Base-by-base conservation (phyloP, 306 rosid species). In the Ochetophila trinervis region DNA sequence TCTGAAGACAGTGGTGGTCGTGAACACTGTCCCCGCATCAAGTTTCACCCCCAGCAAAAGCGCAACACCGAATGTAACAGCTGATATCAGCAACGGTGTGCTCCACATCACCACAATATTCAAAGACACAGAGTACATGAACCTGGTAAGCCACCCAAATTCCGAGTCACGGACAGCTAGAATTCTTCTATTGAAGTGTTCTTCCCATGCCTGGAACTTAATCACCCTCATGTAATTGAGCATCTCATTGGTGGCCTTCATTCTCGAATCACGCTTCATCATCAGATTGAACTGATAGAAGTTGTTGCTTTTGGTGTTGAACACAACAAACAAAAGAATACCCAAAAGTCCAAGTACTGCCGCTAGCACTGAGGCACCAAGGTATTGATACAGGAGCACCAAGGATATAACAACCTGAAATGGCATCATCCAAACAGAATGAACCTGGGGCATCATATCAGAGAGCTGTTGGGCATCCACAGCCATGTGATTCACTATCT, bases 131-230 rank as follows among this genome's bases (percentile, higher is more conserved):
- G 97, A 87, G 74, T 79, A 87, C 94, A 87, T 53, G 69, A 93
- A 93, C 87, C 83, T 93, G 59, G 87, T 35, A 37, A 93, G 80
- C 98, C 98, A 93, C 55, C 81, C 81, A 52, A 82, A 93, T 69
- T 93, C 98, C 0, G 80, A 79, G 35, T 58, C 62, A 0, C 98
- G 96, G 66, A 83, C 86, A 5, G 59, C 57, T 66, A 65, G 74
- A 44, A 93, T 78, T 48, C 96, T 89, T 69, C 72, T 70, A 47
- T 86, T 87, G 85, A 93, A 93, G 70, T 89, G 91, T 15, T 93
- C 86, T 65, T 93, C 98, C 98, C 98, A 93, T 9, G 98, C 97
- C 61, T 89, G 98, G 73, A 93, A 93, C 90, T 93, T 93, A 65
- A 93, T 93, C 66, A 89, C 98, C 3, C 98, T 83, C 97, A 87